phyloP scores from a whole-genome alignment of 306 rosid genomes.

The Trifolium fragiferum region DNA sequence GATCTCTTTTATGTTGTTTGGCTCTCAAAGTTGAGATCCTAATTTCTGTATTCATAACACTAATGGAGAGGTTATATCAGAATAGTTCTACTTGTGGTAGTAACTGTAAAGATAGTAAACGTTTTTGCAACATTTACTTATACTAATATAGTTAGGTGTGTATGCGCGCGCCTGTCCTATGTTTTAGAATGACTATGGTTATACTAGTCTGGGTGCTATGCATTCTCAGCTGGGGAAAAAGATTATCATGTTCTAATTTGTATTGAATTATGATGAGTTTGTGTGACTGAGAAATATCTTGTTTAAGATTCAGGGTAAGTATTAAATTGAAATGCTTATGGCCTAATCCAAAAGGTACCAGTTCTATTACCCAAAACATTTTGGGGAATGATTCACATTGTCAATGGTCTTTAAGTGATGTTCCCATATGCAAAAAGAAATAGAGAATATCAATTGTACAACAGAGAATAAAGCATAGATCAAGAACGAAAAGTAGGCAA shows the following conservation, averaged over 20 bases:
- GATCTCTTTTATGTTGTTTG: neutral
- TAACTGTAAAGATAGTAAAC: neutral
- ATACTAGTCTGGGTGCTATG: constrained; percentile 10
- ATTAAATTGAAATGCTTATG: neutral
- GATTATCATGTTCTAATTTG: constrained; percentile 1
- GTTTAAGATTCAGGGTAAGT: neutral
- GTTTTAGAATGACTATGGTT: constrained; percentile 7
- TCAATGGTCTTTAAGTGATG: neutral
- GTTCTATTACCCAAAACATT: neutral
- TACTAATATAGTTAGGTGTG: neutral
- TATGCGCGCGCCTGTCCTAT: neutral
- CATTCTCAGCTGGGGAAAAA: constrained; percentile 17
- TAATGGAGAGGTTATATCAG: neutral
- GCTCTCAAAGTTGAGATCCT: neutral
- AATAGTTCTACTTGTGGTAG: neutral
- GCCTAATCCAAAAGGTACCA: neutral
- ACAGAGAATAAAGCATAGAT: neutral
- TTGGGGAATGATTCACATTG: neutral
- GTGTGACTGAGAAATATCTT: constrained; percentile 16
- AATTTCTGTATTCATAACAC: neutral
- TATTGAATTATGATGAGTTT: constrained; percentile 32
- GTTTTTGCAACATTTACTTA: neutral
- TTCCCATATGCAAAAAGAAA: neutral
- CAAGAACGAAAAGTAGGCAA: constrained; percentile 15
- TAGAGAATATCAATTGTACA: neutral